Conservation (phyloP, 352 stramenopile genomes). For the Pythium diclinum region DNA sequence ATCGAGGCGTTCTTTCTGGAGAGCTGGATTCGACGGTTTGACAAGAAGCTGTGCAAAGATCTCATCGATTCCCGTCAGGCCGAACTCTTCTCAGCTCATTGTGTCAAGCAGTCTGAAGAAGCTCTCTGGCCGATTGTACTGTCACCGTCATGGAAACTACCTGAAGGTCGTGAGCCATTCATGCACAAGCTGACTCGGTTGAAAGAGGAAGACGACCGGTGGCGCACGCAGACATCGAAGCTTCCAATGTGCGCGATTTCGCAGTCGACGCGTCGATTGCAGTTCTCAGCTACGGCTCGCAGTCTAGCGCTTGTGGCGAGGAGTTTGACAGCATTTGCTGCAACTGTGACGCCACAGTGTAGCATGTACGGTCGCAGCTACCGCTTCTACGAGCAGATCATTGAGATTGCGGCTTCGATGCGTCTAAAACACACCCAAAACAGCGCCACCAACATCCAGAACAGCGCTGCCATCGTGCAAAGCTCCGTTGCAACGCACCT, state of each 20-base stretch:
- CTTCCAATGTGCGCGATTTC: background rate
- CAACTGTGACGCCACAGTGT: background rate
- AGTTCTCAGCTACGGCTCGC: background rate
- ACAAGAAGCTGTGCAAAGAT: conserved; percentile 19
- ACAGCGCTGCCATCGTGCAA: background rate
- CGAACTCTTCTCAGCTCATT: conserved; percentile 12
- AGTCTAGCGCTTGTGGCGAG: background rate
- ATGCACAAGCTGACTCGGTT: conserved; percentile 13
- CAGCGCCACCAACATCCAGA: background rate
- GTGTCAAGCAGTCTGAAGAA: conserved; percentile 6
- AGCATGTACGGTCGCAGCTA: conserved; percentile 7
- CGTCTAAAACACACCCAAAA: conserved; percentile 6
- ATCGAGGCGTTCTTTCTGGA: conserved; percentile 31
- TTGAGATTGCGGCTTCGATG: conserved; percentile 1
- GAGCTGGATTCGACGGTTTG: conserved; percentile 14
- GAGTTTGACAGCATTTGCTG: background rate
- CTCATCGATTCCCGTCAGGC: conserved; percentile 18
- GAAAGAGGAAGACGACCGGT: background rate
- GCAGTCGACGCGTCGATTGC: background rate
- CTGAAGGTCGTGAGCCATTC: conserved; percentile 8
- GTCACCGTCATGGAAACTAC: conserved; percentile 4
- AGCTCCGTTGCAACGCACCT: background rate
- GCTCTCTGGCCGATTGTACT: conserved; percentile 4
- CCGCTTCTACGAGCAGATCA: conserved; percentile 16
- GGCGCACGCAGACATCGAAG: background rate